Base-by-base conservation (phyloP, 2,329 filamentous ascomycete species). In the Colletotrichum gigasporum region DNA sequence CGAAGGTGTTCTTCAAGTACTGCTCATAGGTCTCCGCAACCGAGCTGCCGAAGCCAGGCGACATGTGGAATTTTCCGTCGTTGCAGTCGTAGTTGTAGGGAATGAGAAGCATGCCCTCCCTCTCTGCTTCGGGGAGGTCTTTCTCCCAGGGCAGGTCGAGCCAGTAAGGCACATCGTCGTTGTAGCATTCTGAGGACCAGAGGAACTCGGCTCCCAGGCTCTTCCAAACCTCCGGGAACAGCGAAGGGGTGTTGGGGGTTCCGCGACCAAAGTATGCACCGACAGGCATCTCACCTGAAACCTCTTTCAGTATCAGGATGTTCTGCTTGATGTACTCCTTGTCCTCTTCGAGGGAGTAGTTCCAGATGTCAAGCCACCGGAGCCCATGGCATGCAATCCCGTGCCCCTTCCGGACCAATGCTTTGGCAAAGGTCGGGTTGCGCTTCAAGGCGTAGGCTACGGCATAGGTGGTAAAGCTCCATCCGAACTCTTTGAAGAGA, bases 61-160 rank as follows among this genome's bases (percentile, higher is more conserved):
- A 72, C 76, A 79, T 79, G 63, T 80, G 78, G 47, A 80, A 80
- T 57, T 81, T 80, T 1, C 78, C 78, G 63, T 80, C 78, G 48
- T 79, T 80, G 69, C 74, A 75, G 63, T 78, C 76, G 67, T 78
- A 78, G 53, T 69, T 75, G 64, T 78, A 78, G 0, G 75, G 76
- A 16, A 79, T 72, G 16, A 79, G 68, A 11, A 80, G 71, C 69
- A 79, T 72, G 5, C 78, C 78, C 55, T 79, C 73, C 22, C 73
- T 71, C 47, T 80, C 70, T 6, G 69, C 67, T 24, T 73, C 69
- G 9, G 69, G 69, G 10, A 70, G 47, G 22, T 56, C 50, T 16
- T 73, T 72, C 34, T 75, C 74, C 64, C 69, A 73, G 1, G 71
- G 70, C 32, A 73, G 37, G 44, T 72, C 71, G 2, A 72, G 48